A percentile compares a stretch with the other conserved stretches of the same genome.
Evolutionary conservation across 208 protist species (phyloP).

Genomic region (Sergeia podlipaevii): DNA sequence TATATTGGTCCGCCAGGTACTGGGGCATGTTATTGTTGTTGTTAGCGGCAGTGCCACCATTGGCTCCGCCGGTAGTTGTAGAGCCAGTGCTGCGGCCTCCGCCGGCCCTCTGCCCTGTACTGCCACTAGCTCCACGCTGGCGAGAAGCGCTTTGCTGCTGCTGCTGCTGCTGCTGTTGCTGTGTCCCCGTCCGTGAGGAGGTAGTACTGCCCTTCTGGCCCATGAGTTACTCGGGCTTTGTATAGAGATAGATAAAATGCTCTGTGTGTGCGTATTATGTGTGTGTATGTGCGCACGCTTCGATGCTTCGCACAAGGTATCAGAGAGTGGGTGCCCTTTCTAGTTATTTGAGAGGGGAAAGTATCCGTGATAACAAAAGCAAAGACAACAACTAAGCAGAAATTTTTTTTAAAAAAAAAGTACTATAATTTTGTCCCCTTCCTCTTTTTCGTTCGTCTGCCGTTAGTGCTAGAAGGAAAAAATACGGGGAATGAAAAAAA

Average conservation of each 20-base stretch:
- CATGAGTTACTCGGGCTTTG: background rate
- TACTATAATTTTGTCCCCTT: too few relatives aligned
- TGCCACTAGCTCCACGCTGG: background rate
- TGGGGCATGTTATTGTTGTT: constrained; percentile 45
- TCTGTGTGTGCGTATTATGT: too few relatives aligned
- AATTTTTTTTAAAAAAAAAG: background rate
- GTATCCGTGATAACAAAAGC: background rate
- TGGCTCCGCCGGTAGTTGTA: background rate
- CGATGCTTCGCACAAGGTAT: too few relatives aligned
- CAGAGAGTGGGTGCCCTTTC: too few relatives aligned
- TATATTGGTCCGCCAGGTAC: constrained; percentile 72
- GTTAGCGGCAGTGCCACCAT: background rate
- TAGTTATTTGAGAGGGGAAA: too few relatives aligned
- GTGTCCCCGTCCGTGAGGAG: background rate
- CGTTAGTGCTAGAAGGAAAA: constrained; percentile 8
- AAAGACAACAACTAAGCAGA: background rate
- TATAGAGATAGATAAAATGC: background rate
- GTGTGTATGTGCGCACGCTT: too few relatives aligned
- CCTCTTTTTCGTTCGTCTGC: background rate
- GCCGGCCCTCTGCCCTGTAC: too few relatives aligned
- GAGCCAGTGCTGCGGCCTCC: too few relatives aligned
- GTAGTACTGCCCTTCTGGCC: background rate
- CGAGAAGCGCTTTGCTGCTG: background rate
- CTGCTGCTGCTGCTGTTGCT: background rate
- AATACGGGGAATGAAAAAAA: constrained; percentile 11